These are phyloP conservation scores for Kitagawia praeruptora DNA, from an alignment of 129 eudicot genomes.

Conservation along the genomic window DNA sequence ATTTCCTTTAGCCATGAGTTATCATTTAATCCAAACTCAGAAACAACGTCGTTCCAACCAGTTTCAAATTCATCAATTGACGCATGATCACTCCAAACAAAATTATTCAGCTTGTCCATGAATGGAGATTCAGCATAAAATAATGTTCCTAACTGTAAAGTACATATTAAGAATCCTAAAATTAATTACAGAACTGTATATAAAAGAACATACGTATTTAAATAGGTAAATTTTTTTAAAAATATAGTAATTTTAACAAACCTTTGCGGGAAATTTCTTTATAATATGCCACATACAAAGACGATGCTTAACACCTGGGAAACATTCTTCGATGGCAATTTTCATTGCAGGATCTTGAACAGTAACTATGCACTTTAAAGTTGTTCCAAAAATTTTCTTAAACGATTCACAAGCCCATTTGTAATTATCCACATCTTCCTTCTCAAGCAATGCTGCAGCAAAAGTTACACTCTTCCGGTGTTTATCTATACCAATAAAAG, in stretches of 20 bases:
- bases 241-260: rapidly evolving
- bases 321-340: not conserved
- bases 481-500: no score
- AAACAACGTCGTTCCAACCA: not conserved
- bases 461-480: no score
- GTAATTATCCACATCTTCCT: no score
- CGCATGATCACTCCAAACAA: not conserved
- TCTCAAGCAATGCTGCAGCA: no score
- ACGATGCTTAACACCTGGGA: not conserved
- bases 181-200: no score
- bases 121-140: not conserved
- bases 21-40: not conserved
- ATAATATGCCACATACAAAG: not conserved
- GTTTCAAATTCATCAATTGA: not conserved
- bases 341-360: not conserved
- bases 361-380: not conserved
- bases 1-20: not conserved
- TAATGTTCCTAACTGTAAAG: not conserved
- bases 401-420: no score
- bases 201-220: no score
- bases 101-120: not conserved
- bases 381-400: no score
- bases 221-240: no score
- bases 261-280: not conserved
- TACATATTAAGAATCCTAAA: no score